Conservation (phyloP, 148 eudicot species). For the Fagopyrum esculentum region DNA sequence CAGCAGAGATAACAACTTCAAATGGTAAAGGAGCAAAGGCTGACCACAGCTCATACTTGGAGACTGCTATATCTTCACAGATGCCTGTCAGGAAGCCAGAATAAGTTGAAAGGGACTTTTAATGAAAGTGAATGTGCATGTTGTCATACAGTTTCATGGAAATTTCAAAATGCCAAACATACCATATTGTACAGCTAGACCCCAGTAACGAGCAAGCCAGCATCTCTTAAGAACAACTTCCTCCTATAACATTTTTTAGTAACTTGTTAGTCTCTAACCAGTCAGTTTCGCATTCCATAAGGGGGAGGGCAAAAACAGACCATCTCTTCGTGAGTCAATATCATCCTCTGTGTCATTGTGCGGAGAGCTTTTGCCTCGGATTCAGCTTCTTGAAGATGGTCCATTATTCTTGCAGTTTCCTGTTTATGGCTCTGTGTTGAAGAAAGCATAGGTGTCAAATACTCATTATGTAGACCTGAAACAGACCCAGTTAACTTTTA, state of each 20-base stretch:
- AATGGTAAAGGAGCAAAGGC: conserved; percentile 95
- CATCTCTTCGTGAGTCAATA: conserved; percentile 96
- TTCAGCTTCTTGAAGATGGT: conserved; percentile 78
- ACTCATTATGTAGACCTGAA: background rate
- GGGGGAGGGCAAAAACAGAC: conserved; percentile 27
- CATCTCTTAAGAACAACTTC: conserved; percentile 99
- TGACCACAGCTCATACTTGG: conserved; percentile 92
- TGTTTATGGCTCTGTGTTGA: conserved; percentile 52
- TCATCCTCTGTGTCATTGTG: conserved; percentile 84
- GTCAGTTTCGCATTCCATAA: background rate
- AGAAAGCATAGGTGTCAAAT: background rate
- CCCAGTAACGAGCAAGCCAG: conserved; percentile 99
- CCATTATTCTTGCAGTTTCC: conserved; percentile 46
- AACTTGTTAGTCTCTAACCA: conserved; percentile 9
- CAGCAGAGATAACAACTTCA: conserved; percentile 94
- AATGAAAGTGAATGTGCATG: background rate
- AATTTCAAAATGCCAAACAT: conserved; percentile 1
- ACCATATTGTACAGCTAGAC: conserved; percentile 86
- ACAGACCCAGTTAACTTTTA: conserved; percentile 16
- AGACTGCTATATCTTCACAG: conserved; percentile 79
- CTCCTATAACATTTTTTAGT: conserved; percentile 40
- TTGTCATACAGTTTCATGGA: background rate
- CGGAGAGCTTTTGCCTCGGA: conserved; percentile 87
- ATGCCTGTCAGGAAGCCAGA: conserved; percentile 42
- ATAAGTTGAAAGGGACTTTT: background rate